Conservation (phyloP, 2,329 filamentous ascomycete genomes). For the Atkinsonella texensis region DNA sequence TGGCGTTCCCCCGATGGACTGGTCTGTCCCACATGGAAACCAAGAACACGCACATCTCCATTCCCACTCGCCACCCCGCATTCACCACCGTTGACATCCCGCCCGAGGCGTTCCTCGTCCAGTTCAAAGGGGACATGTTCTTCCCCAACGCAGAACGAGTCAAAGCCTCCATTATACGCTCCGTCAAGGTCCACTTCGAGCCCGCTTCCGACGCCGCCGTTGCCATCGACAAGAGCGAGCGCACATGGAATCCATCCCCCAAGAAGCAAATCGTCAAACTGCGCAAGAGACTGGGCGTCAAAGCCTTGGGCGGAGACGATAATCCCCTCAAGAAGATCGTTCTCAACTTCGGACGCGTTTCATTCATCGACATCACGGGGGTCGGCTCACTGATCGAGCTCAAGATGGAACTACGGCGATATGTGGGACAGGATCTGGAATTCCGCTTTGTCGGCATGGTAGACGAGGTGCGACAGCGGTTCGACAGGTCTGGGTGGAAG, state of each 20-base stretch:
- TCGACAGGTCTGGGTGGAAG: slow-evolving; percentile 26
- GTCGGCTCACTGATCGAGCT: slow-evolving; percentile 36
- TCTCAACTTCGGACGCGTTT: slow-evolving; percentile 38
- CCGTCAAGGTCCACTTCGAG: slow-evolving; percentile 27
- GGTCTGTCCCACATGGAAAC: slow-evolving; percentile 17
- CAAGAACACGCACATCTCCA: slow-evolving; percentile 18
- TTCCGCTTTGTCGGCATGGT: slow-evolving; percentile 37
- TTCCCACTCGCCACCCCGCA: slow-evolving; percentile 9
- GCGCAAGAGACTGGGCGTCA: slow-evolving; percentile 26
- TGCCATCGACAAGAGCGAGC: slow-evolving; percentile 25
- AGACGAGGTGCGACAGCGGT: slow-evolving; percentile 26
- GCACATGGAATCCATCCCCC: slow-evolving; percentile 42
- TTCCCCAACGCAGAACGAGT: slow-evolving; percentile 48
- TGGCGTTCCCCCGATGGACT: slow-evolving; percentile 39
- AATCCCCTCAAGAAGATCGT: slow-evolving; percentile 35
- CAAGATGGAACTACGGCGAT: slow-evolving; percentile 34
- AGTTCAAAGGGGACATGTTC: slow-evolving; percentile 44
- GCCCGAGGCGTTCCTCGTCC: slow-evolving; percentile 42
- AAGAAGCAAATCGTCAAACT: slow-evolving; percentile 34
- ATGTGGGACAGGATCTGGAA: slow-evolving; percentile 32
- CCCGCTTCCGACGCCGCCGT: slow-evolving; percentile 29
- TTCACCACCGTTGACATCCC: slow-evolving; percentile 19
- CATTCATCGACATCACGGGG: slow-evolving; percentile 42
- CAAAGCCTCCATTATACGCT: slow-evolving; percentile 36
- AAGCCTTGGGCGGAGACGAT: slow-evolving; percentile 17